Conservation (phyloP, 2,329 filamentous ascomycete genomes). For the Cladosporium oxysporum region DNA sequence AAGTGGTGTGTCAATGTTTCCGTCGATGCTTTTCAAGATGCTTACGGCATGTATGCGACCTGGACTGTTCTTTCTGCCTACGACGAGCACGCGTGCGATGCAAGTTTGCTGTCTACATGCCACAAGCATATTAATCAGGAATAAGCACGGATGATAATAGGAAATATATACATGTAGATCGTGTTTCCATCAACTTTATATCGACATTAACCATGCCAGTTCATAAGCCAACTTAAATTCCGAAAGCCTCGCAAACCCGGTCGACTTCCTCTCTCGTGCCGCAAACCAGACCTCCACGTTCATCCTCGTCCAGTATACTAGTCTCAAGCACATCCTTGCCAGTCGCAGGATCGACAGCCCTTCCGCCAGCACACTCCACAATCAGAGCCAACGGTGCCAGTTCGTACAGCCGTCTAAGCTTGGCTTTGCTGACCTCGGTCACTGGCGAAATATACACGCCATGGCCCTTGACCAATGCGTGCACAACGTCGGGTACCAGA, state of each 20-base stretch:
- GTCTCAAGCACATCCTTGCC: conserved; percentile 8
- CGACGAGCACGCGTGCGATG: neutral
- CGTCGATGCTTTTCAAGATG: neutral
- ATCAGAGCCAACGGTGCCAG: conserved; percentile 61
- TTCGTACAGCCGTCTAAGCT: conserved; percentile 62
- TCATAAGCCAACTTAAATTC: neutral
- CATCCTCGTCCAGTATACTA: conserved; percentile 34
- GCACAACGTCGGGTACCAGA: conserved; percentile 62
- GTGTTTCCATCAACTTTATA: neutral
- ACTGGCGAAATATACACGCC: conserved; percentile 63
- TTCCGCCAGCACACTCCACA: conserved; percentile 61
- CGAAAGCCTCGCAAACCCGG: conserved; percentile 24
- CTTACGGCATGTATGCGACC: neutral
- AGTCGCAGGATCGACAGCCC: conserved; percentile 52
- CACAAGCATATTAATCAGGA: neutral
- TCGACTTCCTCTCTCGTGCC: conserved; percentile 37
- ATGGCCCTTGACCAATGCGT: conserved; percentile 62
- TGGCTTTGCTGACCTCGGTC: conserved; percentile 53
- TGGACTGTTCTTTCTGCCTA: neutral
- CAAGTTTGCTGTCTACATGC: neutral
- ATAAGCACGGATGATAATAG: neutral
- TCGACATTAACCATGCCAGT: neutral
- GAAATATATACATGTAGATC: neutral
- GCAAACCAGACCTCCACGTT: conserved; percentile 37
- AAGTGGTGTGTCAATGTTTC: neutral